Evolutionary conservation across 805 yeast species (phyloP).

Genomic region (Hemisphaericaspora nanyangensis): DNA sequence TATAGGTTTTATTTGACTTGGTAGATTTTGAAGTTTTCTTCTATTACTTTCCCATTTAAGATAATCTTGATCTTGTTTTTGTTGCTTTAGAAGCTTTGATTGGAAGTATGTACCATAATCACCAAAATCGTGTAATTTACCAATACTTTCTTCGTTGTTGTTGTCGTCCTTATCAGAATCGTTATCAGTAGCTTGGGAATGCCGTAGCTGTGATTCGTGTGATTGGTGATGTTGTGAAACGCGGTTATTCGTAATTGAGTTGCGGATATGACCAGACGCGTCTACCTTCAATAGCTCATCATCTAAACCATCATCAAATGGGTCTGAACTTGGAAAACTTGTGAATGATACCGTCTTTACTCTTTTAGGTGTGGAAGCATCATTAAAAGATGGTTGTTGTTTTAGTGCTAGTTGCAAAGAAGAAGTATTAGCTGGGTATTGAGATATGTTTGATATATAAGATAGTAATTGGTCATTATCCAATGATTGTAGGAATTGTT

Average conservation of each 20-base stretch:
- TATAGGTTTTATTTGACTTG: slow-evolving; percentile 28
- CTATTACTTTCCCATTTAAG: slow-evolving; percentile 46
- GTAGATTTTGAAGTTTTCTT: background rate
- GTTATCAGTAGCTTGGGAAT: slow-evolving; percentile 10
- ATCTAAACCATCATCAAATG: slow-evolving; percentile 22
- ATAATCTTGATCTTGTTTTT: slow-evolving; percentile 48
- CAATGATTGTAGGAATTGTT: slow-evolving; percentile 14
- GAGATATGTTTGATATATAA: slow-evolving; percentile 15
- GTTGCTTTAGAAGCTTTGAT: slow-evolving; percentile 61
- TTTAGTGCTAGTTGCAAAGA: background rate
- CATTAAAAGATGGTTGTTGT: slow-evolving; percentile 2
- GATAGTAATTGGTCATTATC: slow-evolving; percentile 17
- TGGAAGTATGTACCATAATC: slow-evolving; percentile 64
- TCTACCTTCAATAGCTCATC: slow-evolving; percentile 9
- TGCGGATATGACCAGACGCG: background rate
- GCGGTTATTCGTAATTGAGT: no score
- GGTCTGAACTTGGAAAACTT: slow-evolving; percentile 15
- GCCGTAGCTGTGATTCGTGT: background rate
- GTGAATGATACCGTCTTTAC: background rate
- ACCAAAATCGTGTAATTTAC: slow-evolving; percentile 52
- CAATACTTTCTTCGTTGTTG: slow-evolving; percentile 22
- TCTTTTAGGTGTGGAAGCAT: slow-evolving; percentile 7
- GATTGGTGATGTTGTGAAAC: background rate
- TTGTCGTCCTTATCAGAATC: slow-evolving; percentile 7
- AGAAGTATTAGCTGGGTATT: no score